Evolutionary conservation across 2,329 filamentous ascomycete species (phyloP), one percentile per base, ranked within the genome.

Genomic region (Venturia oleaginea): DNA sequence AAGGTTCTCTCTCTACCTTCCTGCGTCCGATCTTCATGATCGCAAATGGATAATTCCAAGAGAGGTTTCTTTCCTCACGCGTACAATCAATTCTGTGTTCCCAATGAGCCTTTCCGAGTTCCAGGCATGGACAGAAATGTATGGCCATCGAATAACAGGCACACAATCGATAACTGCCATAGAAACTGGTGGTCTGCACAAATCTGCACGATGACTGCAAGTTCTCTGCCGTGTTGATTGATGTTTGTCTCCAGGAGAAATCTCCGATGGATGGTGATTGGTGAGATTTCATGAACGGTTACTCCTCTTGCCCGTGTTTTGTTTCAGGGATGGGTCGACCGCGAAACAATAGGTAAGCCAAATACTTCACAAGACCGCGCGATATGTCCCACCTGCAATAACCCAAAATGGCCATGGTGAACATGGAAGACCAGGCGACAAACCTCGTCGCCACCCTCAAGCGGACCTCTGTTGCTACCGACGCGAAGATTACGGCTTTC

Each of bases 401-500:
- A 57, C 51, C 30, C 17, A n/a, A 19, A 19, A 57, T 57, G 51
- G 51, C 51, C 30, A n/a, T 17, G 4, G 51, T 57, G n/a, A 59
- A 24, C 66, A 86, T 86, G 84, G 83, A 86, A 71, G 76, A 80
- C 68, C 82, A 84, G 73, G 82, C 82, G 61, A 75, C 76, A 55
- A 79, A 79, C 67, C 78, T 85, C 66, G 73, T 85, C 68, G 77
- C 76, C 65, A 77, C 79, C 62, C 77, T 85, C 67, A 83, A 83
- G 72, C 81, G 82, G 74, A 83, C 84, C 69, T 88, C 90, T 70
- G 81, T 83, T 43, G 82, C 85, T 60, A 80, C 90, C 70, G 89
- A 92, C 71, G 77, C 81, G 62, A 92, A 92, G 73, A 82, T 91
- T 68, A 80, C 85, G 68, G 83, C 84, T 63, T 84, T 96, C 70